Evolutionary conservation across 1,284 basidiomycete genomes (phyloP).

Genomic region (Bjerkandera adusta): DNA sequence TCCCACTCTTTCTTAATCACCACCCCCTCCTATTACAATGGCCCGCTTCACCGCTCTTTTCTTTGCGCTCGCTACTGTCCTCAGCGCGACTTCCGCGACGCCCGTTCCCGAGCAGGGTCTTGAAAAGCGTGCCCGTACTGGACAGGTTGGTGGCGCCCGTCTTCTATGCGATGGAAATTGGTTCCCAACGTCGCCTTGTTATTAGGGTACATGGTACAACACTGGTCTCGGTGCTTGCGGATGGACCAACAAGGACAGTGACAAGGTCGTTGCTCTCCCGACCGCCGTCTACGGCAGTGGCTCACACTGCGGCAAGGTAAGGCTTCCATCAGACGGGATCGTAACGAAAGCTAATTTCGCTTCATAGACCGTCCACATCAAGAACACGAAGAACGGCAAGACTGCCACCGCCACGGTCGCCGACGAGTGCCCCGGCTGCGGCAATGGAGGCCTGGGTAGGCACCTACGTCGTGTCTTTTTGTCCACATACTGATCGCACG

Average conservation of each 20-base stretch:
- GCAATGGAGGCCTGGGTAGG: conserved; percentile 33
- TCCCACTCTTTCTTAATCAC: conserved; percentile 11
- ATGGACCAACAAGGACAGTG: conserved; percentile 31
- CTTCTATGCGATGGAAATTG: conserved; percentile 2
- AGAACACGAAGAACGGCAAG: conserved; percentile 32
- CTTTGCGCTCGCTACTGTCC: conserved; percentile 41
- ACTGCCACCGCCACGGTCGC: conserved; percentile 29
- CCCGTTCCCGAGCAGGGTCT: conserved; percentile 42
- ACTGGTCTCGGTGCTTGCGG: conserved; percentile 44
- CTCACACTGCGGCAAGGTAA: conserved; percentile 38
- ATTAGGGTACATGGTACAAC: conserved; percentile 41
- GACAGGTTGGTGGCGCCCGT: conserved; percentile 43
- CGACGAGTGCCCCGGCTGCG: conserved; percentile 37
- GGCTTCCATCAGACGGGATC: no score
- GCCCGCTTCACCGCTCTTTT: conserved; percentile 38
- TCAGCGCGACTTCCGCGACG: conserved; percentile 41
- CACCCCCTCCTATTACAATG: conserved; percentile 34
- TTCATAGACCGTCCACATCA: conserved; percentile 29
- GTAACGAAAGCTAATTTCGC: not conserved
- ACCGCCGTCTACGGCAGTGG: conserved; percentile 33
- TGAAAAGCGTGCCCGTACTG: conserved; percentile 44
- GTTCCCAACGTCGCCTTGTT: not conserved
- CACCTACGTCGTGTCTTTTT: no score
- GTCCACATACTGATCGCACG: not conserved
- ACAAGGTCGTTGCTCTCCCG: conserved; percentile 40